Evolutionary conservation across 768 basidiomycete genomes (phyloP).

Genomic region (Lactarius pseudohatsudake): DNA sequence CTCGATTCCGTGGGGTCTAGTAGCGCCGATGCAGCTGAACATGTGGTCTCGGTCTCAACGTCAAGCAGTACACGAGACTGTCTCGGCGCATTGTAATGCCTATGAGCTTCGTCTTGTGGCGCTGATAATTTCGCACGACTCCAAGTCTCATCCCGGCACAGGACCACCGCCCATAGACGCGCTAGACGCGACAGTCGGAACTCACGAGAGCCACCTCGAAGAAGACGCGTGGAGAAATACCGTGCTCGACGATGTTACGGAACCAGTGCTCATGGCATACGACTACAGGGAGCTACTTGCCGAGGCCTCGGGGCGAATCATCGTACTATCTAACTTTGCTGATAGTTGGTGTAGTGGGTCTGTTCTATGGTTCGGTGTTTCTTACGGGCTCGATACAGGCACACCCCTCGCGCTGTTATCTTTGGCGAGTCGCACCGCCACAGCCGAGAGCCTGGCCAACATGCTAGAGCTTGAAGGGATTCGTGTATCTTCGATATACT

Average conservation of each 20-base stretch:
- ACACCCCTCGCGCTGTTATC: slow-evolving; percentile 17
- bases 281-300: slow-evolving; percentile 35
- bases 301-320: slow-evolving; percentile 35
- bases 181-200: background rate
- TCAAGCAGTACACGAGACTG: slow-evolving; percentile 34
- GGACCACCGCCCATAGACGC: slow-evolving; percentile 1
- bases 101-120: slow-evolving; percentile 35
- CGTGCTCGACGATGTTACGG: slow-evolving; percentile 31
- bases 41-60: slow-evolving; percentile 34
- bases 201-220: background rate
- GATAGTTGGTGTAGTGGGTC: slow-evolving; percentile 14
- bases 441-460: slow-evolving; percentile 18
- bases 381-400: background rate
- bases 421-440: slow-evolving; percentile 9
- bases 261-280: slow-evolving; percentile 33
- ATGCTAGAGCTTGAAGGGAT: slow-evolving; percentile 18
- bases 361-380: background rate
- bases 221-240: slow-evolving; percentile 29
- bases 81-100: slow-evolving; percentile 35
- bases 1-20: slow-evolving; percentile 34
- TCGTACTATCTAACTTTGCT: slow-evolving; percentile 32
- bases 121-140: slow-evolving; percentile 33
- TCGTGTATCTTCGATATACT: slow-evolving; percentile 21
- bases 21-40: slow-evolving; percentile 37
- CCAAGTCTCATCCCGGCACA: slow-evolving; percentile 13